Conservation (phyloP, 1,284 basidiomycete genomes). For the Melampsora americana region DNA sequence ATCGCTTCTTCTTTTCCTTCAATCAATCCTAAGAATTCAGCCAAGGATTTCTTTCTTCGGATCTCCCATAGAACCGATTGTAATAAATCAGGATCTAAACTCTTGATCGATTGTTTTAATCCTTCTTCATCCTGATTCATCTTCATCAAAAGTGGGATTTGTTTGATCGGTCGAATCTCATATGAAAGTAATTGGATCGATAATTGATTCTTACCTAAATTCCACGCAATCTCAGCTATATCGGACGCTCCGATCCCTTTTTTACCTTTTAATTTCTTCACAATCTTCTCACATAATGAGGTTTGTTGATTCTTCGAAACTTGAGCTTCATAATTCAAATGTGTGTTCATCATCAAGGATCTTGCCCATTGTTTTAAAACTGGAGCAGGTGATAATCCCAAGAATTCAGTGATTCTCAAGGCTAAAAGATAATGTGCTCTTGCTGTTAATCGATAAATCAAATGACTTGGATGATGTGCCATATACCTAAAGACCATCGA, state of each 20-base stretch:
- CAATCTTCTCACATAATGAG: slow-evolving; percentile 75
- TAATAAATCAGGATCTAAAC: slow-evolving; percentile 91
- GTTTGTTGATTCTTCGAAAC: slow-evolving; percentile 68
- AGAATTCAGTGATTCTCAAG: slow-evolving; percentile 80
- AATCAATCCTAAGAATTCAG: slow-evolving; percentile 88
- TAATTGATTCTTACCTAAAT: slow-evolving; percentile 74
- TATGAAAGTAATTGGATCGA: slow-evolving; percentile 88
- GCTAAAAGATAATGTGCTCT: slow-evolving; percentile 87
- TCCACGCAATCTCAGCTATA: slow-evolving; percentile 90
- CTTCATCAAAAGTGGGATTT: slow-evolving; percentile 81
- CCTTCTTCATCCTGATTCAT: slow-evolving; percentile 94
- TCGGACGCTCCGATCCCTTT: slow-evolving; percentile 79
- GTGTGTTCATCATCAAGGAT: slow-evolving; percentile 66
- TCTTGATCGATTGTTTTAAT: slow-evolving; percentile 83
- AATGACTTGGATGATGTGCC: slow-evolving; percentile 53
- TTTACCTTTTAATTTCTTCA: slow-evolving; percentile 67
- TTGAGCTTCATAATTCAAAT: slow-evolving; percentile 2
- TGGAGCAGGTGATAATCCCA: slow-evolving; percentile 75
- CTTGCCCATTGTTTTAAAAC: slow-evolving; percentile 95
- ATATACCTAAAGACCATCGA: slow-evolving; percentile 16
- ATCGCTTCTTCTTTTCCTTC: slow-evolving; percentile 76
- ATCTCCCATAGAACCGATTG: slow-evolving; percentile 85
- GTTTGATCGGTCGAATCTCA: slow-evolving; percentile 82
- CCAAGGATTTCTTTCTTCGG: slow-evolving; percentile 75
- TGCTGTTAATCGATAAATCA: slow-evolving; percentile 77